These are phyloP conservation scores for Candida gigantensis DNA, from an alignment of 1,139 yeast species.

Conservation along the genomic window DNA sequence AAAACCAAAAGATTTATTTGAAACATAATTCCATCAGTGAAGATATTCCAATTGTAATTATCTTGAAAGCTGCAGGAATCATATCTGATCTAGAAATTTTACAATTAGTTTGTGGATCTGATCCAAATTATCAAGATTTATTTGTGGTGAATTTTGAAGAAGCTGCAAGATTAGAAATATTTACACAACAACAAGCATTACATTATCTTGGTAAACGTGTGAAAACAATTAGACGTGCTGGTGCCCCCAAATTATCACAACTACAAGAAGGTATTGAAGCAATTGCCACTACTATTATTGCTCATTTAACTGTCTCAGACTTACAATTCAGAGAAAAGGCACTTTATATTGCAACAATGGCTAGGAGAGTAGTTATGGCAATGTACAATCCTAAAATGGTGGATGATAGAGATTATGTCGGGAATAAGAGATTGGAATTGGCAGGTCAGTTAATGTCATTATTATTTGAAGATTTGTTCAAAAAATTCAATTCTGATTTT, in stretches of 20 bases:
- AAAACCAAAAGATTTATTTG: slow-evolving; percentile 82
- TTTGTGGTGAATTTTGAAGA: slow-evolving; percentile 95
- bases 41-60: slow-evolving; percentile 92
- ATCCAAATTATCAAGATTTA: slow-evolving; percentile 84
- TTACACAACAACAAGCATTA: slow-evolving; percentile 92
- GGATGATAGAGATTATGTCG: slow-evolving; percentile 97
- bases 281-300: slow-evolving; percentile 92
- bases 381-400: slow-evolving; percentile 94
- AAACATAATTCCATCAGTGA: slow-evolving; percentile 95
- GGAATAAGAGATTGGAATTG: slow-evolving; percentile 93
- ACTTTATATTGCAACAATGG: slow-evolving; percentile 91
- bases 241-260: slow-evolving; percentile 75
- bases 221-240: slow-evolving; percentile 85
- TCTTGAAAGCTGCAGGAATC: slow-evolving; percentile 93
- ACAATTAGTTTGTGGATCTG: slow-evolving; percentile 90
- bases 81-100: slow-evolving; percentile 90
- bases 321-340: slow-evolving; percentile 94
- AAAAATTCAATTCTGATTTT: slow-evolving; percentile 91
- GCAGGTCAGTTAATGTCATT: slow-evolving; percentile 97
- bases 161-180: slow-evolving; percentile 80
- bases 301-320: slow-evolving; percentile 85
- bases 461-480: slow-evolving; percentile 93
- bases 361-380: slow-evolving; percentile 93
- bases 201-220: slow-evolving; percentile 89
- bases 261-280: slow-evolving; percentile 97